Conservation (phyloP, 768 basidiomycete genomes). For the Pholiota molesta region DNA sequence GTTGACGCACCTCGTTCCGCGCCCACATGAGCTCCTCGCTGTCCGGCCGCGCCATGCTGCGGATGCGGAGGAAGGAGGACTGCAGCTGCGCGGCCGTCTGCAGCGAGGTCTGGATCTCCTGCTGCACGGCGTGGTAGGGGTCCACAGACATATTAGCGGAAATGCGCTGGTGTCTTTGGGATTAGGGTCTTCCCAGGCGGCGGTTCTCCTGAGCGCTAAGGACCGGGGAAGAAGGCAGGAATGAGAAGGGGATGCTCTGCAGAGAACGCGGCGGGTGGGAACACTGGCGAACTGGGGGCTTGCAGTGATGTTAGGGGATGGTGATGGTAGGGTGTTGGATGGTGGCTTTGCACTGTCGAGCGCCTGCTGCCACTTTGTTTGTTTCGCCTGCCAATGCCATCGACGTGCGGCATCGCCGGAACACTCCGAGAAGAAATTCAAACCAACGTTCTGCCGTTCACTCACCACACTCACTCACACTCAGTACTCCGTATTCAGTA, state of each 20-base stretch:
- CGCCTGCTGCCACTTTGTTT: not conserved
- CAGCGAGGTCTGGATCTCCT: slow-evolving; percentile 78
- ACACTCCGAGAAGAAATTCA: too few relatives aligned
- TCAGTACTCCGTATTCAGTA: too few relatives aligned
- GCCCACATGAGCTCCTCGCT: slow-evolving; percentile 85
- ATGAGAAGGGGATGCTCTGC: not conserved
- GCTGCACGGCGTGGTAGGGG: slow-evolving; percentile 87
- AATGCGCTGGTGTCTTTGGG: not conserved
- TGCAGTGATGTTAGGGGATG: not conserved
- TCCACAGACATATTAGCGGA: slow-evolving; percentile 50
- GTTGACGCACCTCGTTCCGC: slow-evolving; percentile 65
- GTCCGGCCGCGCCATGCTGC: slow-evolving; percentile 70
- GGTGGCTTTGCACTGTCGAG: not conserved
- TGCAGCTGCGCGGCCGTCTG: slow-evolving; percentile 71
- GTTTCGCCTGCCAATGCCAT: not conserved
- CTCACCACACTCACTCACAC: too few relatives aligned
- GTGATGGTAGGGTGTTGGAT: not conserved
- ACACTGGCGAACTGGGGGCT: not conserved
- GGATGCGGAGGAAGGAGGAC: slow-evolving; percentile 78
- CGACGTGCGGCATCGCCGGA: too few relatives aligned
- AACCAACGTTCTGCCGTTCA: too few relatives aligned
- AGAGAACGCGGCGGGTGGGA: not conserved
- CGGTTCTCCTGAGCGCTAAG: not conserved
- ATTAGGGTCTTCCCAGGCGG: not conserved
- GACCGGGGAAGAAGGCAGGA: not conserved